phyloP scores from a whole-genome alignment of 1,284 basidiomycete genomes.

The Phellinidium pouzarii region DNA sequence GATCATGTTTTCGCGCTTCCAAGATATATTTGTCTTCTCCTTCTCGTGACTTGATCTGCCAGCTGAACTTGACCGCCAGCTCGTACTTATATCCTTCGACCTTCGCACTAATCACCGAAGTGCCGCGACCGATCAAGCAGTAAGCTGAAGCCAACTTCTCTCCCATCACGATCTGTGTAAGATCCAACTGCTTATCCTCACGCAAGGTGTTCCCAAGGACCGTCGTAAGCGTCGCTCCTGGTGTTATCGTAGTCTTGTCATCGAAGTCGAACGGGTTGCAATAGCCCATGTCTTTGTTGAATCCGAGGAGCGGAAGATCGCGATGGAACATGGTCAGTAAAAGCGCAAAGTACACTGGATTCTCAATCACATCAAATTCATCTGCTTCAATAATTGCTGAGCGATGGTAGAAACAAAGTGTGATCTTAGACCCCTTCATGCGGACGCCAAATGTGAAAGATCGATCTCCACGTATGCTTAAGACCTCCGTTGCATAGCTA shows the following conservation, averaged over 20 bases:
- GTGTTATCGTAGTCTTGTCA: not conserved
- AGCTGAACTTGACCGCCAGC: not conserved
- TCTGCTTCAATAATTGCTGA: not conserved
- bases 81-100: not conserved
- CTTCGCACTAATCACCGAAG: not conserved
- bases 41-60: not conserved
- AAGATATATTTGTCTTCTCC: not conserved
- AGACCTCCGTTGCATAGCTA: not conserved
- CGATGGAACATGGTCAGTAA: not conserved
- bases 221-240: not conserved
- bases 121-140: not conserved
- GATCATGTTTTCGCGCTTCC: not conserved
- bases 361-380: not conserved
- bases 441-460: not conserved
- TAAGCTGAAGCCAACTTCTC: not conserved
- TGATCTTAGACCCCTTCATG: not conserved
- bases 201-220: too few relatives aligned
- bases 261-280: slow-evolving; percentile 1
- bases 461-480: not conserved
- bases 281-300: not conserved
- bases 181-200: too few relatives aligned
- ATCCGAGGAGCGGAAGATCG: not conserved
- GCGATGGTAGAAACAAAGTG: not conserved
- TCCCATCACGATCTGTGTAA: too few relatives aligned
- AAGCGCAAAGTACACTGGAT: not conserved